Evolutionary conservation across 257 asterid genomes (phyloP).

Genomic region (Misopates orontium): DNA sequence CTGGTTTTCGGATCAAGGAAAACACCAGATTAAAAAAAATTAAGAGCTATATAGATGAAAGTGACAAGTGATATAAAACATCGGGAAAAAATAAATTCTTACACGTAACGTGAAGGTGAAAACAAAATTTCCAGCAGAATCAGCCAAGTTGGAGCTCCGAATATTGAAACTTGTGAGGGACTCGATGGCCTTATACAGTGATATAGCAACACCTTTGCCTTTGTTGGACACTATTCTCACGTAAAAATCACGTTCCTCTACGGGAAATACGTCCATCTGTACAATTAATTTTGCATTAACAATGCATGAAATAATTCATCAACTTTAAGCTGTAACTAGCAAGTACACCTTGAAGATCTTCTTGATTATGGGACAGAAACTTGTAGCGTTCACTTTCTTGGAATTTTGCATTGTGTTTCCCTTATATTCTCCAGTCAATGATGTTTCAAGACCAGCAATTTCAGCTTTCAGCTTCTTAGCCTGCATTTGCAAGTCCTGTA

Average conservation of each 20-base stretch:
- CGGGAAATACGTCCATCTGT: slow-evolving; percentile 67
- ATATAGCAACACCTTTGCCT: slow-evolving; percentile 53
- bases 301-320: no score
- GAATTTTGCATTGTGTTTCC: slow-evolving; percentile 25
- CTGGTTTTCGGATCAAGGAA: slow-evolving; percentile 34
- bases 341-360: slow-evolving; percentile 52
- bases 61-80: background rate
- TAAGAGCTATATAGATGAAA: background rate
- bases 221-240: slow-evolving; percentile 49
- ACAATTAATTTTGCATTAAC: background rate
- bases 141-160: slow-evolving; percentile 56
- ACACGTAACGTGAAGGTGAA: slow-evolving; percentile 70
- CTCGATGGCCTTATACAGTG: slow-evolving; percentile 58
- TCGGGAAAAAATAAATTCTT: slow-evolving; percentile 18
- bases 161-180: slow-evolving; percentile 49
- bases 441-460: slow-evolving; percentile 47
- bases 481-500: slow-evolving; percentile 66
- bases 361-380: slow-evolving; percentile 41
- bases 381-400: slow-evolving; percentile 18
- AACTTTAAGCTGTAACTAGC: background rate
- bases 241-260: slow-evolving; percentile 61
- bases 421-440: slow-evolving; percentile 20
- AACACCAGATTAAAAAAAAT: background rate
- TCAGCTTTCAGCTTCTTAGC: slow-evolving; percentile 59
- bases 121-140: slow-evolving; percentile 42